Evolutionary conservation across 768 basidiomycete species (phyloP).

Genomic region (Leucogyrophana mollusca): DNA sequence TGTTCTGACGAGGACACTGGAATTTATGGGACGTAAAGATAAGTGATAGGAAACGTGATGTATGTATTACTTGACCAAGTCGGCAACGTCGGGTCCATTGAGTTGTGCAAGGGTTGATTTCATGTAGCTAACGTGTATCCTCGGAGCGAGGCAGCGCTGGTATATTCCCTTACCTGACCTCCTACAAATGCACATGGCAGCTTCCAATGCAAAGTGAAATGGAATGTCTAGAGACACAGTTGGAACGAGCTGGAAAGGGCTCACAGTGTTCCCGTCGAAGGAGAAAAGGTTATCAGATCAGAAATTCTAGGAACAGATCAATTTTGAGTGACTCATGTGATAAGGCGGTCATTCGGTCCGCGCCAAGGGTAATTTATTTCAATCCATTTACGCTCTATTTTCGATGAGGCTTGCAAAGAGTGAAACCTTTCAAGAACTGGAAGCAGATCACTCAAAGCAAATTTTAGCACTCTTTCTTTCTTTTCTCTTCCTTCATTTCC

Average conservation of each 20-base stretch:
- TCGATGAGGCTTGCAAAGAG: too few relatives aligned
- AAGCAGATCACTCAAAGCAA: not conserved
- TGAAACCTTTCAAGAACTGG: conserved; percentile 2
- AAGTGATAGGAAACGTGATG: not conserved
- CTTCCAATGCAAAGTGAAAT: too few relatives aligned
- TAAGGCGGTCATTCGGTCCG: not conserved
- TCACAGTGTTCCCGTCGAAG: not conserved
- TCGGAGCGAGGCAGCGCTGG: not conserved
- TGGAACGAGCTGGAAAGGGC: too few relatives aligned
- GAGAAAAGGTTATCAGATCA: not conserved
- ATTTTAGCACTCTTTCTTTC: conserved; percentile 4
- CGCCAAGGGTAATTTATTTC: not conserved
- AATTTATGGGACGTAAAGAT: not conserved
- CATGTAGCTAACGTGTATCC: not conserved
- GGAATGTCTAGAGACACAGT: not conserved
- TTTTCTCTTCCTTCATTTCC: conserved; percentile 17
- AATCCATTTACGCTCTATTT: too few relatives aligned
- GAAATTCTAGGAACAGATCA: not conserved
- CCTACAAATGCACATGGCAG: not conserved
- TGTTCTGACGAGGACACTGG: not conserved
- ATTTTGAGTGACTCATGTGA: not conserved
- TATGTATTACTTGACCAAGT: too few relatives aligned
- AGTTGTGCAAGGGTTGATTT: not conserved
- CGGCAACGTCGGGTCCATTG: too few relatives aligned
- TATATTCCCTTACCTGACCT: too few relatives aligned